Conservation (phyloP, 805 yeast genomes). For the Zygosaccharomyces kombuchaensis region DNA sequence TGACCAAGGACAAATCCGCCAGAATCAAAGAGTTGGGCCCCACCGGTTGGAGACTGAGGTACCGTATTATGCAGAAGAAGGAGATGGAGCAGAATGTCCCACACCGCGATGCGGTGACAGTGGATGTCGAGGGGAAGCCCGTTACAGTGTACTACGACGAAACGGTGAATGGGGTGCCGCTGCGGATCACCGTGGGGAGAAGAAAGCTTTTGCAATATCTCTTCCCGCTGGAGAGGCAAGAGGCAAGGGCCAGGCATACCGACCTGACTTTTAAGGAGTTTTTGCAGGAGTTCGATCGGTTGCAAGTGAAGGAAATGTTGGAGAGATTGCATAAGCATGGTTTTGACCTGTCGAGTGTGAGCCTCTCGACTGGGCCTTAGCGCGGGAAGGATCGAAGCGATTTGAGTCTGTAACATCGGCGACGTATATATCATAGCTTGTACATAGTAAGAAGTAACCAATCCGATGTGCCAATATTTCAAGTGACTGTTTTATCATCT, state of each 20-base stretch:
- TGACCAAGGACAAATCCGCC: conserved; percentile 81
- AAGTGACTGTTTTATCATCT: neutral
- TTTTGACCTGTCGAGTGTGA: conserved; percentile 35
- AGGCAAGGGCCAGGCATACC: conserved; percentile 41
- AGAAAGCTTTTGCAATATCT: conserved; percentile 54
- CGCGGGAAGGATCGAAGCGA: too few relatives aligned
- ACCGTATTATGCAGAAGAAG: conserved; percentile 53
- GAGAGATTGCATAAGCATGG: conserved; percentile 25
- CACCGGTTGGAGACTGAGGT: conserved; percentile 86
- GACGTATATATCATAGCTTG: conserved; percentile 1
- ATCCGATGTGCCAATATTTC: neutral
- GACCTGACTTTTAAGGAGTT: conserved; percentile 46
- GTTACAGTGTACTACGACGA: conserved; percentile 49
- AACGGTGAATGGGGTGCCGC: conserved; percentile 38
- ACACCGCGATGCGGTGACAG: conserved; percentile 36
- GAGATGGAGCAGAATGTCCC: conserved; percentile 39
- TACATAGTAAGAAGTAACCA: conserved; percentile 1
- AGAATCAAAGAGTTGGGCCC: conserved; percentile 91
- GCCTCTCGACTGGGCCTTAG: conserved; percentile 11
- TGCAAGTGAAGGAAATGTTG: conserved; percentile 19
- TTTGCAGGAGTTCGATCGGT: conserved; percentile 39
- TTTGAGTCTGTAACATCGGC: too few relatives aligned
- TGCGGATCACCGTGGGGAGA: conserved; percentile 57
- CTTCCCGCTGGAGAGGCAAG: conserved; percentile 47
- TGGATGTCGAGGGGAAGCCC: conserved; percentile 32